Evolutionary conservation across 805 yeast species (phyloP), one percentile per base, ranked within the genome.

Genomic region (Saccharomycopsis sp.): DNA sequence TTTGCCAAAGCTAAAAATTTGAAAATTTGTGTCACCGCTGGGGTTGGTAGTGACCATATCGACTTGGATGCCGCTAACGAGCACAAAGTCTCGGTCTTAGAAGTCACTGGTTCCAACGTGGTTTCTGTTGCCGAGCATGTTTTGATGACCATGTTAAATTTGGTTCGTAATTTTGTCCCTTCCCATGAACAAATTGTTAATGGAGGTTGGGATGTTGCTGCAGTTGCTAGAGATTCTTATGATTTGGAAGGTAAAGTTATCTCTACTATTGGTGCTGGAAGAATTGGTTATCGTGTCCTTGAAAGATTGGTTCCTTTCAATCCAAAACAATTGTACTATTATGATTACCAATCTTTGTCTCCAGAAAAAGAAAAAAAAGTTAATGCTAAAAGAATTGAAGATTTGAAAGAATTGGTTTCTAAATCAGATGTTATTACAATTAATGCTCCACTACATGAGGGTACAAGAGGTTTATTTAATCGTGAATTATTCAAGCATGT

Each of bases 101-200:
- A 82, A 61, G 92, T 82, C 40, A 82, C 94, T 21, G 89, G 92
- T 5, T 79, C 87, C 39, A 82, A 82, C 56, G 87, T 81, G 36
- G 71, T 69, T 18, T 77, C 87, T 13, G 92, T 82, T 35, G 89
- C 92, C 13, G 92, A 81, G 60, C 89, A 82, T 53, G 88, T 72
- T 34, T 57, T 81, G 36, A 74, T 82, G 79, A 76, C 84, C 35
- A 81, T 82, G 51, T 65, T 81, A 50, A 70, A 69, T 19, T 66
- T 81, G 52, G 79, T 82, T 28, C 72, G 87, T 56, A 82, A 82
- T 70, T 82, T 77, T 57, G 81, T 77, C 42, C 86, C 86, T 30
- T 82, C 87, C 21, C 87, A 82, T 56, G 74, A 76, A 41, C 83
- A 76, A 57, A 76, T 81, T 33, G 53, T 71, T 36, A 44, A 54